These are phyloP conservation scores for Apiotrichum sp. DNA, from an alignment of 1,284 basidiomycete genomes.

Conservation along the genomic window DNA sequence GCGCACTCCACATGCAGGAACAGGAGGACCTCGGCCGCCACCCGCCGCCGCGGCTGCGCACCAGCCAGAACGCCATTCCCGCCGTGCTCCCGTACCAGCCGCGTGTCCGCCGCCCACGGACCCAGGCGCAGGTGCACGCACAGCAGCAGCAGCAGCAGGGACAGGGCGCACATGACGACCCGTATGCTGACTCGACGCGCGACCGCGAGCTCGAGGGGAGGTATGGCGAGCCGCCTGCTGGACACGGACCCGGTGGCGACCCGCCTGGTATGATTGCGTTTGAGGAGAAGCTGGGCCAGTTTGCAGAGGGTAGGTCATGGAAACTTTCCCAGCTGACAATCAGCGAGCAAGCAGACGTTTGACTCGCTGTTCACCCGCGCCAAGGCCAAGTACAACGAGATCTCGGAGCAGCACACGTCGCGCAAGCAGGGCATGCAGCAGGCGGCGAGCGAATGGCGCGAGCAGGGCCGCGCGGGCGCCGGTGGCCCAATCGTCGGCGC, in stretches of 20 bases:
- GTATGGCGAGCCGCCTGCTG: constrained; percentile 5
- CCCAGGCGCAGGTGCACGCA: background rate
- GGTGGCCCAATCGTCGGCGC: background rate
- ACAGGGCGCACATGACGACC: background rate
- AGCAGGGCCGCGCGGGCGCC: background rate
- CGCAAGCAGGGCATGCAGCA: constrained; percentile 5
- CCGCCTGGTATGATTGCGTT: constrained; percentile 35
- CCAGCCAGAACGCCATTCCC: constrained; percentile 2
- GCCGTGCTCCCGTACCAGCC: constrained; percentile 42
- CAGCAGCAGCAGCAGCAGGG: background rate
- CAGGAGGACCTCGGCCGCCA: constrained; percentile 23
- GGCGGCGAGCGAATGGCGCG: constrained; percentile 4
- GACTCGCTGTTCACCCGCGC: constrained; percentile 34
- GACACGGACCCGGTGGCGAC: constrained; percentile 1
- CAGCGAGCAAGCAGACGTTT: constrained; percentile 42
- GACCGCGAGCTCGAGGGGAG: constrained; percentile 6
- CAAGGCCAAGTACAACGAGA: constrained; percentile 38
- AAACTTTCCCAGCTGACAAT: constrained; percentile 8
- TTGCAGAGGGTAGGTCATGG: constrained; percentile 36
- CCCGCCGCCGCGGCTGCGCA: background rate
- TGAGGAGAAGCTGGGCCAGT: constrained; percentile 41
- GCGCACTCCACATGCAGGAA: constrained; percentile 41
- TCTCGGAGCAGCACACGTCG: constrained; percentile 19
- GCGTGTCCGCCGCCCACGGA: constrained; percentile 29
- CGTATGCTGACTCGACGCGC: constrained; percentile 1